Evolutionary conservation across 1,284 basidiomycete species (phyloP).

Genomic region (Rhodotorula sp.): DNA sequence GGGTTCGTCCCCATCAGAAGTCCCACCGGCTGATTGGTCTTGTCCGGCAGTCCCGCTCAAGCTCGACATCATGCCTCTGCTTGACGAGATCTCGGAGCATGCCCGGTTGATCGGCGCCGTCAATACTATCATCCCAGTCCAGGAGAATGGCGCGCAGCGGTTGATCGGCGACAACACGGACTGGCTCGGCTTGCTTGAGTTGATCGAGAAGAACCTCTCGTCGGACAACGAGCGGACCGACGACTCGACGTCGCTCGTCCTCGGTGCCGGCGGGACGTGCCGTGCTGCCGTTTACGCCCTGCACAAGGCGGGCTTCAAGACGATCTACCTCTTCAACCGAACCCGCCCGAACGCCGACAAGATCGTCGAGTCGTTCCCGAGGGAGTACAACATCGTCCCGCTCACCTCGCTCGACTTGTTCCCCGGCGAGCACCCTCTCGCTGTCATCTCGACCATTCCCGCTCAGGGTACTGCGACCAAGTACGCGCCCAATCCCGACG

Average conservation of each 20-base stretch:
- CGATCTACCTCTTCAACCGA: slow-evolving; percentile 82
- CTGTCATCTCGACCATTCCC: slow-evolving; percentile 83
- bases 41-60: slow-evolving; percentile 73
- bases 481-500: slow-evolving; percentile 48
- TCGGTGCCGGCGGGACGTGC: slow-evolving; percentile 89
- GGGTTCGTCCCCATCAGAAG: background rate
- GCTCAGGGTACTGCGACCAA: slow-evolving; percentile 61
- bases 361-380: slow-evolving; percentile 66
- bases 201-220: slow-evolving; percentile 51
- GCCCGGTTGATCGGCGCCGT: slow-evolving; percentile 84
- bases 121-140: slow-evolving; percentile 76
- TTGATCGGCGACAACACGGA: slow-evolving; percentile 90
- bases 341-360: slow-evolving; percentile 69
- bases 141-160: slow-evolving; percentile 55
- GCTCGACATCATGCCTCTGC: slow-evolving; percentile 74
- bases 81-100: slow-evolving; percentile 73
- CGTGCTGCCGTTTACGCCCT: slow-evolving; percentile 89
- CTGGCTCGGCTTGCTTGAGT: slow-evolving; percentile 77
- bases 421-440: slow-evolving; percentile 60
- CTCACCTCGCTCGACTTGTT: slow-evolving; percentile 62
- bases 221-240: slow-evolving; percentile 41
- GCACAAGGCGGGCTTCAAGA: slow-evolving; percentile 63
- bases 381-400: slow-evolving; percentile 60
- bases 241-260: slow-evolving; percentile 63
- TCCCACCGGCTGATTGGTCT: too few species aligned